Evolutionary conservation across 2,329 filamentous ascomycete species (phyloP), one percentile per base, ranked within the genome.

Genomic region (Cordyceps fumosorosea): DNA sequence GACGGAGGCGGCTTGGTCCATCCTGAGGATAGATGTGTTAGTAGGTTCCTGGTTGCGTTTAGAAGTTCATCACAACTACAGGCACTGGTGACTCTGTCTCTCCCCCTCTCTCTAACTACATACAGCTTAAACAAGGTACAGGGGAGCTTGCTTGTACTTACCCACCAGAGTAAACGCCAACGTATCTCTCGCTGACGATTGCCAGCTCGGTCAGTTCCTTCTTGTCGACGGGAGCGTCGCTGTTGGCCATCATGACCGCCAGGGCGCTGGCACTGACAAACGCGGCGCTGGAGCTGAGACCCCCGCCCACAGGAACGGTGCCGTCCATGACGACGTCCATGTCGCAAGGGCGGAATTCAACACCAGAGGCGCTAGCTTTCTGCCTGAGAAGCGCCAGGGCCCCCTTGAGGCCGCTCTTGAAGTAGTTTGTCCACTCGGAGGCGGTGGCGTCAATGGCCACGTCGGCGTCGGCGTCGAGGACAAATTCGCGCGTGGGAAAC

Each of bases 401-500:
- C 34, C 93, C 95, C 42, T 85, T 81, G 56, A 98, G 80, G 0
- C 95, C 95, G 60, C 91, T 90, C 78, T 95, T 96, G 84, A 99
- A 98, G 81, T 99, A 99, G 74, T 98, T 99, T 63, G 91, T 90
- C 95, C 95, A 99, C 77, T 97, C 92, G 67, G 96, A 89, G 67
- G 89, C 84, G 20, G 86, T 87, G 8, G 91, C 84, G 74, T 98
- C 92, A 69, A 99, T 96, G 24, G 89, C 84, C n/a, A 93, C 82
- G 12, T 83, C 77, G 48, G 81, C 79, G 65, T 82, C 79, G 34
- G 76, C 71, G 2, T 89, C 84, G 10, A 97, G 82, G 52, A 86
- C 81, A 72, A 97, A 96, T 68, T 90, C 85, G 66, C 85, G 84
- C 1, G 86, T 76, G 2, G 89, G 83, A 72, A 96, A 99, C 74